Evolutionary conservation across 2,329 filamentous ascomycete species (phyloP), one percentile per base, ranked within the genome.

Genomic region (Raffaelea arxii): DNA sequence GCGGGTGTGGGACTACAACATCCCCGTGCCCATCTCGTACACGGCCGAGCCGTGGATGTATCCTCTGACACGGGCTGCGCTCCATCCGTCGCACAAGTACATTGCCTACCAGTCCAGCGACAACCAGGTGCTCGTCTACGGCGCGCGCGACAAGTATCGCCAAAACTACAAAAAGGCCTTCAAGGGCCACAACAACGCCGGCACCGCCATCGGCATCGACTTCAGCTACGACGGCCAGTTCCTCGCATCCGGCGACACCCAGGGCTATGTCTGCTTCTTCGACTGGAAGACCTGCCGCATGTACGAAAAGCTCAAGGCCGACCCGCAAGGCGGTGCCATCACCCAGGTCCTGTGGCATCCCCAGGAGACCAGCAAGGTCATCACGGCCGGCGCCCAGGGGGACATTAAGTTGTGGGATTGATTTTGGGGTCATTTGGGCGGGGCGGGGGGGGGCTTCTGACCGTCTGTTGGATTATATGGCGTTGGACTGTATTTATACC

Each of bases 261-360:
- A 79, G 16, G 92, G 94, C 30, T 96, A 79, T 58, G 80, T 95
- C 41, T 94, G 86, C 66, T 96, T 97, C 68, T 98, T 90, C 88
- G 92, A 97, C 66, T 98, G 90, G 87, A 98, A 98, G 77, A 96
- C 89, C 35, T 94, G 91, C 65, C 97, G 96, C 69, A 91, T 98
- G 89, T 95, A 88, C 67, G 88, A 95, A 68, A 97, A 97, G 74
- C 80, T 98, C 54, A 79, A 85, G 66, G 90, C 88, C 21, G 84
- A 89, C 55, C 85, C 86, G 22, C 81, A 86, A 49, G 89, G 88
- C 46, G 78, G 84, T 45, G 80, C 90, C 5, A 75, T 96, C 46
- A 87, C 88, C n/a, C 86, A 84, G 54, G 78, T 92, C 48, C 85
- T 86, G 62, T 98, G 92, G 91, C 90, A 97, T 65, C 89, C 91